Base-by-base conservation (phyloP, 1,139 yeast genomes). In the Magnusiomyces starmeri region DNA sequence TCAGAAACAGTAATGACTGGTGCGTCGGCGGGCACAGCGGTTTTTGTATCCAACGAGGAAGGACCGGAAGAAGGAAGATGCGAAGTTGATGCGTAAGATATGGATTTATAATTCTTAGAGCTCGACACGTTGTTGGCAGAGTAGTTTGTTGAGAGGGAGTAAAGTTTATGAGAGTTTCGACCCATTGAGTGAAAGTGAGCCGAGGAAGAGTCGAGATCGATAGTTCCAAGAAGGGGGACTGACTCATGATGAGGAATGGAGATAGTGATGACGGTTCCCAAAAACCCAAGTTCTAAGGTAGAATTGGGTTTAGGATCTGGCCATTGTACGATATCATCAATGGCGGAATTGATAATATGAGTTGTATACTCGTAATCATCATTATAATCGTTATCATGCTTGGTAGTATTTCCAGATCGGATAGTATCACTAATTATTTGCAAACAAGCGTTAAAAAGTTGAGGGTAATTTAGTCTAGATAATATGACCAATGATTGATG, bases 401-500 rank as follows among this genome's bases (percentile, higher is more conserved):
- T n/a, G n/a, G n/a, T n/a, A n/a, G n/a, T n/a, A 43, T n/a, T 20
- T 22, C 26, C 29, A 46, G 47, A 39, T 34, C 51, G 49, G 18
- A 53, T 54, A 32, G 57, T 52, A 21, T 62, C 58, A 24, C 51
- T 49, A 43, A 56, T 42, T 24, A 63, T 37, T 34, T 50, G 53
- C 39, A 52, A 57, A 48, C 66, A 63, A 18, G 57, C 53, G 47
- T 57, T 53, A 49, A 63, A 65, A 42, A 65, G 54, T 7, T 53
- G 51, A 12, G 67, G 65, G 46, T 57, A 57, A 26, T 63, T 58
- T 42, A 59, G 59, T 20, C 49, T 54, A 2, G 66, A 60, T 7
- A 65, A 48, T 8, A 65, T 56, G 12, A 65, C 68, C 18, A 64
- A 46, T 1, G 67, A 57, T 51, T 65, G 65, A 46, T 64, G 68